phyloP scores from a whole-genome alignment of 2,329 filamentous ascomycete genomes.

The Nigrospora sphaerica region DNA sequence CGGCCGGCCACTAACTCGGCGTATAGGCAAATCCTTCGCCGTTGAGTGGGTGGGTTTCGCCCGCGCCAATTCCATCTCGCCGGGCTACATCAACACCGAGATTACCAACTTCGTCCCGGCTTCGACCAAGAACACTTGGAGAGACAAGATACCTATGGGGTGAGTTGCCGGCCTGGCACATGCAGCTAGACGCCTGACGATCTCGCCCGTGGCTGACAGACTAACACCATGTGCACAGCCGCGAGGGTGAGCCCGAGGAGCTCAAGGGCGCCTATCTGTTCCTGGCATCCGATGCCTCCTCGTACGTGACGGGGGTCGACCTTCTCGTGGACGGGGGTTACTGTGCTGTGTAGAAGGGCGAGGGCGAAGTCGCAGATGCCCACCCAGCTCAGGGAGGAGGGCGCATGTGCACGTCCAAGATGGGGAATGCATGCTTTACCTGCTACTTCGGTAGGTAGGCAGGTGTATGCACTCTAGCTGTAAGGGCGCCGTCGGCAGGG shows the following conservation, averaged over 20 bases:
- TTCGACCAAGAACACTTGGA: constrained; percentile 67
- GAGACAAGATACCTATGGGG: constrained; percentile 74
- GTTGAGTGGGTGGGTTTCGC: constrained; percentile 73
- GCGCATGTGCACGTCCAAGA: too few species aligned
- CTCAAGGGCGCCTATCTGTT: constrained; percentile 80
- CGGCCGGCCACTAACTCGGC: neutral
- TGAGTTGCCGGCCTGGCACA: constrained; percentile 22
- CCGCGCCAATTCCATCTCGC: constrained; percentile 64
- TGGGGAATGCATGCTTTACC: too few species aligned
- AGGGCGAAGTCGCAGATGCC: neutral
- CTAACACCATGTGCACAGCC: constrained; percentile 29
- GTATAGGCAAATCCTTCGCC: constrained; percentile 57
- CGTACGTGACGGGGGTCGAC: constrained; percentile 71
- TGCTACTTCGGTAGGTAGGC: too few species aligned
- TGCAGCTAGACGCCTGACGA: neutral
- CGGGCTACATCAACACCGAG: constrained; percentile 70
- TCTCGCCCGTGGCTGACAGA: neutral
- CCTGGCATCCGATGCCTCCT: constrained; percentile 73
- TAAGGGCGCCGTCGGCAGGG: too few species aligned
- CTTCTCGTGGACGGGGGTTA: constrained; percentile 74
- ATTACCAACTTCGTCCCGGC: constrained; percentile 58
- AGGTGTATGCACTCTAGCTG: too few species aligned
- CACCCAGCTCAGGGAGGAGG: neutral
- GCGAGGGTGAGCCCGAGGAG: constrained; percentile 66
- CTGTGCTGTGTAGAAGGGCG: constrained; percentile 36